Base-by-base conservation (phyloP, 1,139 yeast genomes). In the Petasospora rhodanensis region DNA sequence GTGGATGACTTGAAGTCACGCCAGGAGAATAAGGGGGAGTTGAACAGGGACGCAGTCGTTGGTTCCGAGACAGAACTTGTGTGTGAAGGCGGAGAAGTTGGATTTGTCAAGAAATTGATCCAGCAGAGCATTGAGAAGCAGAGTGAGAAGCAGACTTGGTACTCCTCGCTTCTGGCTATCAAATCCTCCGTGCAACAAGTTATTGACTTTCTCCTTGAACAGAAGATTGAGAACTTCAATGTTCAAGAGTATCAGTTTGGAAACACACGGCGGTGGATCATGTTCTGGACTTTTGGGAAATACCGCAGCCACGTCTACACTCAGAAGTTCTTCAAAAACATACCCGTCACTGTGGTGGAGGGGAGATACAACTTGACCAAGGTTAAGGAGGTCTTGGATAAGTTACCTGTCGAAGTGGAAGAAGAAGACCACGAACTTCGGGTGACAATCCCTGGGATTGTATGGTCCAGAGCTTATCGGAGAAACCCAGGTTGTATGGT, bases 21-120 rank as follows among this genome's bases (percentile, higher is more conserved):
- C 6, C 4, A 12, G 3, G 16, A 19, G 1, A 7, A 16, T 3
- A 50, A 47, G 30, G 37, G 38, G 11, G 14, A 40, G n/a, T 35
- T 51, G 12, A 37, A 41, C 10, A 34, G 47, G 13, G 45, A 44
- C 2, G 2, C 19, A 4, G 55, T 46, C 3, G 18, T 34, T 10
- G 55, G 45, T 1, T 38, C 42, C 2, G 38, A 42, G 1, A 39
- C 40, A 19, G 74, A 68, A 35, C 47, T 68, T 22, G 46, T 60
- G n/a, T 63, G 61, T 2, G 31, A 39, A 4, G 71, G 70, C 2
- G 73, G 74, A 4, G 73, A 68, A 33, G 45, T 52, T 11, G 47
- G 38, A n/a, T 67, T 68, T 37, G 54, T 63, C 2, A 22, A 33
- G 9, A 46, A 49, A 14, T 47, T 68, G 54, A 45, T 67, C 12